Base-by-base conservation (phyloP, 345 rosid species). In the Brassica cretica region DNA sequence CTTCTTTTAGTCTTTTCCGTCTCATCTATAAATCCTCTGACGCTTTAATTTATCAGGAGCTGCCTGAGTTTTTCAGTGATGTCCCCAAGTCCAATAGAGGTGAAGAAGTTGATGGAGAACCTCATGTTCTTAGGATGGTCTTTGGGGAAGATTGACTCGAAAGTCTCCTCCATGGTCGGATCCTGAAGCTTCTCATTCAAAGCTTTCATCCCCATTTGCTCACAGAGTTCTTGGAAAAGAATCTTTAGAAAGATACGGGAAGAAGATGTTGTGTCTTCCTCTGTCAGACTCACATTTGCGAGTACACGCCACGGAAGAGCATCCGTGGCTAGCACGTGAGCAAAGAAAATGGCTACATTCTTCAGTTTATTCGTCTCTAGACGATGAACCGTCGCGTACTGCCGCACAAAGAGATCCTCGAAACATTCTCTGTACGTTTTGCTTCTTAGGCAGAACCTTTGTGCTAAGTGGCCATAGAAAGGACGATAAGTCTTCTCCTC, bases 91-190 rank as follows among this genome's bases (percentile, higher is more conserved):
- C 94, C 97, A 73, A 89, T 89, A 10, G 87, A 78, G 16, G 93
- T 91, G 84, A 91, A 89, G 79, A 89, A 91, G 77, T 89, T 88
- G 62, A 89, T 89, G 64, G 97, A 56, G 76, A 91, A 88, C 32
- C 87, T 59, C 0, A 85, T 88, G 84, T 85, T 89, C 86, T 84
- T 85, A 1, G 87, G 90, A 75, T 86, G 84, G 60, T 91, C 93
- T 71, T 41, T 86, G 0, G 94, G 94, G 77, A 89, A 91, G 71
- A 88, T 89, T 2, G 94, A 85, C 32, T 90, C 96, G 0, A 80
- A 89, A 0, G 88, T 84, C 39, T 90, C 86, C 63, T 74, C 78
- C 89, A 86, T 87, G 2, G 76, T 56, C 2, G 90, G 91, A 71
- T 88, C 87, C 3, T 84, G 82, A 18, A 88, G 93, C 68, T 85